Base-by-base conservation (phyloP, 1,284 basidiomycete species). In the Microbotryum scabiosae region DNA sequence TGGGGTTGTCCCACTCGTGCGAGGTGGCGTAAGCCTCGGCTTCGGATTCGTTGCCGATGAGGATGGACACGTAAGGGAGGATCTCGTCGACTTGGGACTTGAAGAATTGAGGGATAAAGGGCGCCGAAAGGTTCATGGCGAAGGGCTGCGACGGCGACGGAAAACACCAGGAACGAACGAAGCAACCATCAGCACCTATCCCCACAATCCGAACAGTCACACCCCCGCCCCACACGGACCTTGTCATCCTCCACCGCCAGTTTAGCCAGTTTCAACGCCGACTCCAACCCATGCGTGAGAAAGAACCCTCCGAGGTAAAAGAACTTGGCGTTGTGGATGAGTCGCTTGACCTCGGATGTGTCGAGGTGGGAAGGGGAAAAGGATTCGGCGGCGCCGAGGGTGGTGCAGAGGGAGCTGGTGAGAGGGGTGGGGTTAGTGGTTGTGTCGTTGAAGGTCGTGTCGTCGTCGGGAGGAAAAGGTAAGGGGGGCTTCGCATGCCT, bases 291-390 rank as follows among this genome's bases (percentile, higher is more conserved):
- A 75, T 98, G 94, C 25, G 94, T 96, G 67, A 98, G 82, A 84
- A 98, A 97, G 81, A 88, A 98, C 21, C 96, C 94, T 72, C 92
- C 96, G 64, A 97, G 84, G 80, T 98, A 98, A 79, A 85, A 96
- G 75, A 85, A 83, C 74, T 88, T 86, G 61, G 93, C 93, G 56
- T 78, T 81, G 32, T 88, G 81, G 71, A 97, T 81, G 65, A 90
- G 79, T 52, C 85, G 80, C 53, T 89, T 84, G 64, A 97, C 85
- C 65, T 81, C 79, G 30, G 85, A 80, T n/a, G 87, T 86, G 30
- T 82, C 79, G 57, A 97, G 81, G 78, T 97, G 90, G 20, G 83
- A 80, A 66, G 82, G 80, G 51, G 85, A 83, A 77, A 97, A 97
- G 76, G 85, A 86, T 77, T 97, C 91, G 18, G 96, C 94, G 14